Base-by-base conservation (phyloP, 495 filamentous ascomycete genomes). In the Podospora tetraspora region DNA sequence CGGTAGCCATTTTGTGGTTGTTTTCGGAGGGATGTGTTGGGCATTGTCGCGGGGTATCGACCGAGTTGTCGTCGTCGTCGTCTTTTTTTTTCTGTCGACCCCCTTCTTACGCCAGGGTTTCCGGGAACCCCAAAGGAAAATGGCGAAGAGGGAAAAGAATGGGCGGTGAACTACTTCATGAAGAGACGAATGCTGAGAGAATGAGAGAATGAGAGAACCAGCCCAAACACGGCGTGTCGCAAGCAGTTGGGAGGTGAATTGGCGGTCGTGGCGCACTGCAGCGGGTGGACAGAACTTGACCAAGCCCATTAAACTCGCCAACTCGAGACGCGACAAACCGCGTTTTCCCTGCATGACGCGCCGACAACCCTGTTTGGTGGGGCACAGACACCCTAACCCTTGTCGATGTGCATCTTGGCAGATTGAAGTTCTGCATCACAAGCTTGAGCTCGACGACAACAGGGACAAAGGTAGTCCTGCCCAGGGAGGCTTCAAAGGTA, bases 1-100 rank as follows among this genome's bases (percentile, higher is more conserved):
- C 80, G 81, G 74, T 82, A 87, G 68, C 85, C 85, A 68, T 84
- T 83, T 67, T 82, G 77, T 12, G 84, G 83, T 59, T 74, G 83
- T 59, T 74, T 76, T 13, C 81, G 79, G 24, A 84, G 72, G 11
- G 77, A 75, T 11, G 82, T 84, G 72, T 84, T 84, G n/a, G 82
- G 77, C 82, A 84, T 84, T 19, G 56, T 67, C 43, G 62, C 52
- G 34, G 34, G 34, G 34, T 29, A 60, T 43, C 24, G 57, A 37
- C 12, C 4, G 22, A 21, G 62, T 16, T 13, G 58, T 60, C 22
- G 21, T 25, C 21, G n/a, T 24, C n/a, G 59, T 24, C 13, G 43
- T 19, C 43, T 16, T 52, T n/a, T 52, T 43, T 29, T 23, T 24
- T n/a, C 24, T 1, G 59, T 24, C 6, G 13, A 1, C 24, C 19